Evolutionary conservation across 1,139 yeast species (phyloP).

Genomic region (Pichia cactophila): DNA sequence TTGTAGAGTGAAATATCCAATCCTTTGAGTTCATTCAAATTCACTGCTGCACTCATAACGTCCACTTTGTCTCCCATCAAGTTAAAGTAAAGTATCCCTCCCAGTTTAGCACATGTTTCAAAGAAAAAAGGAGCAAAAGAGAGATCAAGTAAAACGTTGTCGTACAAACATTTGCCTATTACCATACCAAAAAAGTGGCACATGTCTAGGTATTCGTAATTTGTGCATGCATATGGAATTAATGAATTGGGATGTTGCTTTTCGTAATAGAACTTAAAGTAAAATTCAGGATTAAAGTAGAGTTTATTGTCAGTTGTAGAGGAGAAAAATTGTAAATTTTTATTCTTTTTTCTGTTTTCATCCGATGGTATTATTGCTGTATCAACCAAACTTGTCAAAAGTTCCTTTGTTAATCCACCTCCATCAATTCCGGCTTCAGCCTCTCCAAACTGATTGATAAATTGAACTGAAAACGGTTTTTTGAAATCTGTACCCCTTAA

Average conservation of each 20-base stretch:
- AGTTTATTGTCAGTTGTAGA: slow-evolving; percentile 52
- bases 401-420: slow-evolving; percentile 92
- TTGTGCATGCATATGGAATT: slow-evolving; percentile 6
- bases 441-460: slow-evolving; percentile 64
- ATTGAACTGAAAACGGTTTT: slow-evolving; percentile 52
- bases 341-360: slow-evolving; percentile 27
- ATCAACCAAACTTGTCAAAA: slow-evolving; percentile 62
- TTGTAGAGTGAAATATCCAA: slow-evolving; percentile 63
- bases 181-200: slow-evolving; percentile 65
- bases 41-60: slow-evolving; percentile 34
- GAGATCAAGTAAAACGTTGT: slow-evolving; percentile 71
- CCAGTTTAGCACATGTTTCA: slow-evolving; percentile 46
- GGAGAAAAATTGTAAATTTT: slow-evolving; percentile 39
- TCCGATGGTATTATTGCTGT: slow-evolving; percentile 50
- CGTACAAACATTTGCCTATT: slow-evolving; percentile 87
- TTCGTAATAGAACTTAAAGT: slow-evolving; percentile 28
- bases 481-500: slow-evolving; percentile 52
- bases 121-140: slow-evolving; percentile 84
- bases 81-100: slow-evolving; percentile 8
- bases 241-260: slow-evolving; percentile 13
- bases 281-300: slow-evolving; percentile 67
- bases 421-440: slow-evolving; percentile 89
- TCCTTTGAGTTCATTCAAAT: slow-evolving; percentile 72
- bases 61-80: slow-evolving; percentile 14
- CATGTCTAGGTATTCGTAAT: slow-evolving; percentile 20